Base-by-base conservation (phyloP, 345 rosid species). In the thale cress (Arabidopsis thaliana) region DNA sequence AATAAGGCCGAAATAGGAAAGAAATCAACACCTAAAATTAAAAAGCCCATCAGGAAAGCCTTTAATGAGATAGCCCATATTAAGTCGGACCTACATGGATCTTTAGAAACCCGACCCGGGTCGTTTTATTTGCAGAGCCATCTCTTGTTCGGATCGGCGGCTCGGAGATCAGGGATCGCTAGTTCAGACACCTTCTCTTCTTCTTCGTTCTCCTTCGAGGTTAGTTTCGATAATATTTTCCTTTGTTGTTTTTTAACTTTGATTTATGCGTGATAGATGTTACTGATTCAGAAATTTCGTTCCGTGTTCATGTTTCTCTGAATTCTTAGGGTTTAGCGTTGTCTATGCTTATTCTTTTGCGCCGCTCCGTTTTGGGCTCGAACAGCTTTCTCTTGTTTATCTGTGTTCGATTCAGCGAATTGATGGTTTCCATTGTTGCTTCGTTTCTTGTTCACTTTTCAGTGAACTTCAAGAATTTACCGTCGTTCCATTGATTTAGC, bases 21-120 rank as follows among this genome's bases (percentile, higher is more conserved):
- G 4, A 9, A 10, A 50, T 4, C 3, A 8, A 1, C 7, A 24
- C 14, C 6, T 24, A 51, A 51, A 32, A n/a, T 22, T 8, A 36
- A n/a, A 37, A 63, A n/a, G 69, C 69, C 42, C 69, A 64, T 46
- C 0, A 46, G 46, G 20, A 32, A 45, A 32, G 68, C 52, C 23
- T 61, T 58, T 45, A 22, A 7, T 8, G 1, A 36, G 24, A 71
- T n/a, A 49, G 45, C 53, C 78, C 59, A 46, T 10, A 32, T 30
- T 40, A 34, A 34, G 3, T 34, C n/a, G 24, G 34, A 8, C 48
- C 38, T 30, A 64, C 48, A 56, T 44, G 22, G 52, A 30, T 53
- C 7, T 59, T 3, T 28, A 40, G 37, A 48, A 66, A 23, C 44
- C 72, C 67, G 67, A 48, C 52, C 78, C 78, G 72, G 42, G 24